A percentile compares a stretch with the other conserved stretches of the same genome.
These are phyloP conservation scores for Oryza rufipogon DNA, from an alignment of 176 grass and related monocot genomes.

Conservation along the genomic window DNA sequence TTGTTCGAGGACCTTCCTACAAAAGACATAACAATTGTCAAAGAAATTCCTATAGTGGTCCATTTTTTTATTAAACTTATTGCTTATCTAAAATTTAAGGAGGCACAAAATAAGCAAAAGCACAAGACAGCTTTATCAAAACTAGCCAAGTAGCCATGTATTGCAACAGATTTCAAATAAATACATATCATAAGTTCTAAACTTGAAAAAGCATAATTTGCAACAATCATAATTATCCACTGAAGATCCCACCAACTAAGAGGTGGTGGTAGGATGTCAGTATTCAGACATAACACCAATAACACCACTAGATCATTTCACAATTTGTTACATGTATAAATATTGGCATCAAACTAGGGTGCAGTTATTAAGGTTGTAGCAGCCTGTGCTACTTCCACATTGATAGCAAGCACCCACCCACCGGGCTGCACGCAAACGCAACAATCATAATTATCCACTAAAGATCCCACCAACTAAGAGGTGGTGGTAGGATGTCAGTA, in stretches of 20 bases:
- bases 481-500: neutral
- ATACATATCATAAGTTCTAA: neutral
- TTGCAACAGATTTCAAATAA: neutral
- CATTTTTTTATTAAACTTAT: neutral
- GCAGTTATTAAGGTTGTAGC: neutral
- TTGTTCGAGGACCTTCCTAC: conserved; percentile 89
- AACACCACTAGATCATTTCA: neutral
- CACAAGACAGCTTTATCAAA: conserved; percentile 2
- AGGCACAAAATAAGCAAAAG: neutral
- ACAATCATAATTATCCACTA: neutral
- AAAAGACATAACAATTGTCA: conserved; percentile 55
- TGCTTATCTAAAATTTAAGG: neutral
- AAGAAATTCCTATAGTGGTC: conserved; percentile 42
- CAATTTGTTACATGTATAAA: conserved; percentile 8
- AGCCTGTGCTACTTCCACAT: neutral
- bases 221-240: neutral
- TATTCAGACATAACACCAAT: neutral
- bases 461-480: neutral
- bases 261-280: neutral
- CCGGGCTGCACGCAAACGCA: neutral
- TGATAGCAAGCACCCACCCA: neutral
- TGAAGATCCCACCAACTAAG: neutral
- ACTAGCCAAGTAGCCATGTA: neutral
- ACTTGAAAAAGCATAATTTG: neutral
- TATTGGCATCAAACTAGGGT: conserved; percentile 10